Base-by-base conservation (phyloP, 768 basidiomycete genomes). In the Termitomyces sp. region DNA sequence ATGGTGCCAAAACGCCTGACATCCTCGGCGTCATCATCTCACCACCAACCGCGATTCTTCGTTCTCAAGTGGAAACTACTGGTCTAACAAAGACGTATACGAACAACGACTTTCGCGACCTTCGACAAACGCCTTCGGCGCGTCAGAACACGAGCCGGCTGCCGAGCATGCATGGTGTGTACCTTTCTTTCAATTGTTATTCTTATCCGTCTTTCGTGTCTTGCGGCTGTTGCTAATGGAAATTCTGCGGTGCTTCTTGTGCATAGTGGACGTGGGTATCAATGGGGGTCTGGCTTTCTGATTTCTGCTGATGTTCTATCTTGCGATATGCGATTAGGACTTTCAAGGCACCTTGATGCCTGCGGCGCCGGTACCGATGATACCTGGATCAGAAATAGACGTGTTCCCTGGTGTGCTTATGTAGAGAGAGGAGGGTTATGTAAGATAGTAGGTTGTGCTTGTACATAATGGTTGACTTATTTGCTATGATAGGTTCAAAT, bases 141-240 rank as follows among this genome's bases (percentile, higher is more conserved):
- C 82, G 89, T 64, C 82, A 91, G 69, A 94, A 93, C 66, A 93
- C 91, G 55, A 93, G 91, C 72, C 79, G 92, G 65, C 76, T 93
- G 45, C 92, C 92, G 10, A 93, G 92, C 71, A 87, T 85, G 77
- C 92, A 94, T 72, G 91, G 81, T 82, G 53, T 43, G 79, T 62
- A n/a, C 53, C 42, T 36, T 37, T 32, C 1, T 49, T n/a, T 32
- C 30, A 33, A 55, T 30, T 42, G 33, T 44, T 42, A 32, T n/a
- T 7, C 5, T 30, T 26, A 16, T 46, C 4, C 8, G 7, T 20
- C 20, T 45, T 57, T 33, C 27, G 5, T n/a, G 24, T 36, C 34
- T 45, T 50, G 10, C 12, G 13, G 32, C 27, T 22, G 45, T 56
- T 50, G 42, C 37, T 49, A 33, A 55, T 37, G 20, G 26, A 6